These are phyloP conservation scores for Globisporangium recalcitrans DNA, from an alignment of 352 stramenopile genomes.

Conservation along the genomic window DNA sequence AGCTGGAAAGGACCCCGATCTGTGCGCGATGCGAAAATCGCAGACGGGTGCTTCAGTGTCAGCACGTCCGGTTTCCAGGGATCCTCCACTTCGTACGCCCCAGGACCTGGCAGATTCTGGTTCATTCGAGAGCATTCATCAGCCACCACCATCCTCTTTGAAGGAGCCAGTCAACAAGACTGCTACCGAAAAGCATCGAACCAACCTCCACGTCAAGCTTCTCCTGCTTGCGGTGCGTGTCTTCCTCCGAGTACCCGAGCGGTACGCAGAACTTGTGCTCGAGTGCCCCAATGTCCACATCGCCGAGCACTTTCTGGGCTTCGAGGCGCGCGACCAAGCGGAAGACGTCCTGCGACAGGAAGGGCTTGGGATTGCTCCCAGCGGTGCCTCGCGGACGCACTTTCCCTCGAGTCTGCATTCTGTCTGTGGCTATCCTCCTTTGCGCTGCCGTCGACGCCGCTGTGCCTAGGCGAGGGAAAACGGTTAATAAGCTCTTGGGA, in stretches of 20 bases:
- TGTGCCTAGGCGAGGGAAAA: too few relatives aligned
- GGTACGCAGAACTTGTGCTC: conserved; percentile 55
- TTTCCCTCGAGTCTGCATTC: not conserved
- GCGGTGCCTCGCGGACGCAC: not conserved
- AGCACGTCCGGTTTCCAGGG: conserved; percentile 20
- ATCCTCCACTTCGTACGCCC: conserved; percentile 39
- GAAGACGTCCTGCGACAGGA: conserved; percentile 64
- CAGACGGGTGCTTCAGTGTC: conserved; percentile 15
- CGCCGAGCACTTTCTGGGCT: conserved; percentile 38
- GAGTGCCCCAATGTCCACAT: conserved; percentile 47
- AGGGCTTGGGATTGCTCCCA: conserved; percentile 18
- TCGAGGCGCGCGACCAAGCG: conserved; percentile 60
- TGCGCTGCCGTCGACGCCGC: too few relatives aligned
- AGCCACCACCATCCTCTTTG: not conserved
- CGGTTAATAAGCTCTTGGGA: too few relatives aligned
- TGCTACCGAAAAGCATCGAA: not conserved
- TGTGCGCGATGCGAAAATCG: conserved; percentile 10
- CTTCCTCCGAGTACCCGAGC: conserved; percentile 39
- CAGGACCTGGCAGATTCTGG: conserved; percentile 43
- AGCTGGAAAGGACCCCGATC: conserved; percentile 21
- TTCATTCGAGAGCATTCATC: not conserved
- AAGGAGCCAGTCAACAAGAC: not conserved
- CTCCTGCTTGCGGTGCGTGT: conserved; percentile 15
- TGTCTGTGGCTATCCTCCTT: not conserved
- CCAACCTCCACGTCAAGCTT: conserved; percentile 21